These are phyloP conservation scores for Aspergillus arachidicola DNA, from an alignment of 2,329 filamentous ascomycete genomes.

Conservation along the genomic window DNA sequence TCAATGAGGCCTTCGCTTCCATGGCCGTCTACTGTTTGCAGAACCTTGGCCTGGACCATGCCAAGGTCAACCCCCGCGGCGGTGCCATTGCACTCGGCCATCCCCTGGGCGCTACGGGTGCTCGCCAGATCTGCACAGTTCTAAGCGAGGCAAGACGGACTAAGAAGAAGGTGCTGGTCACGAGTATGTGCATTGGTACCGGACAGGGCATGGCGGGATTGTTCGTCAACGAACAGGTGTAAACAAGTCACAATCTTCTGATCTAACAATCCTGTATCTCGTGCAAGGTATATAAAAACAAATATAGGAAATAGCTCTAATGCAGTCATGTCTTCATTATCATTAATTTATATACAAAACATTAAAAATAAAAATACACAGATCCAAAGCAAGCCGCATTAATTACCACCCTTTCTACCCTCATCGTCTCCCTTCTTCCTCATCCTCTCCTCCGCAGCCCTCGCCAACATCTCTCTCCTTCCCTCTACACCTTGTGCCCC, in stretches of 20 bases:
- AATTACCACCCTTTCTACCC: constrained; percentile 29
- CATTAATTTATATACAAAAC: constrained; percentile 6
- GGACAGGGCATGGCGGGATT: constrained; percentile 69
- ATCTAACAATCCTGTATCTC: neutral
- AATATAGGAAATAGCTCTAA: neutral
- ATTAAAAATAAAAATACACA: neutral
- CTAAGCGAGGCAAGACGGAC: constrained; percentile 80
- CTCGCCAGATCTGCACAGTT: constrained; percentile 87
- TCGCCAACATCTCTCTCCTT: constrained; percentile 73
- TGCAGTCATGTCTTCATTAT: constrained; percentile 4
- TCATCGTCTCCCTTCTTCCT: constrained; percentile 53
- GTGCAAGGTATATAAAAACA: neutral
- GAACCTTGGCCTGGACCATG: constrained; percentile 63
- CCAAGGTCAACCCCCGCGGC: constrained; percentile 87
- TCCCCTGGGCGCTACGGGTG: constrained; percentile 86
- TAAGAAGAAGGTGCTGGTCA: constrained; percentile 88
- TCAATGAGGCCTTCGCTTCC: constrained; percentile 97
- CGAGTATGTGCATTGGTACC: constrained; percentile 81
- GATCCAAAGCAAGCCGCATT: constrained; percentile 2
- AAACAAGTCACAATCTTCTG: neutral
- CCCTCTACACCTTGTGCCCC: constrained; percentile 52
- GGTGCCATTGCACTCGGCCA: constrained; percentile 93
- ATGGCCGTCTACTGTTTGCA: constrained; percentile 95
- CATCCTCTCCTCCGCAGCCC: constrained; percentile 70
- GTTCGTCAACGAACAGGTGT: constrained; percentile 65